phyloP scores from a whole-genome alignment of 1,284 basidiomycete genomes.

The Ceratobasidium sp. region DNA sequence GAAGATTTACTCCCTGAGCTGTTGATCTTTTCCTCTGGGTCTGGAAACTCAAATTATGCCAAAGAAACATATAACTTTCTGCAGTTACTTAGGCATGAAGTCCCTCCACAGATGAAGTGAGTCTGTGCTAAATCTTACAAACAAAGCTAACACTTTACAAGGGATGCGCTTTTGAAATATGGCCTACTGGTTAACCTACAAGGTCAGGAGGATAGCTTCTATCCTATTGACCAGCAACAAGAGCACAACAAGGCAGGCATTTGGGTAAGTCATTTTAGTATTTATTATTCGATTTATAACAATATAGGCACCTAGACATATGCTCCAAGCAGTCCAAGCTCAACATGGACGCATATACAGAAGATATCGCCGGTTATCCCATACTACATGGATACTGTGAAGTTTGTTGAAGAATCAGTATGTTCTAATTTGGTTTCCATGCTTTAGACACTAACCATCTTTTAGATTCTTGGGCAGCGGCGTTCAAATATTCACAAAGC shows the following conservation, averaged over 20 bases:
- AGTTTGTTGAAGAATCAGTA: constrained; percentile 12
- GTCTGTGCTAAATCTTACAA: too few relatives aligned
- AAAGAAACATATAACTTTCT: neutral
- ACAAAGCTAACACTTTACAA: too few relatives aligned
- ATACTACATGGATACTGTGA: neutral
- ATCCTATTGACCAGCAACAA: constrained; percentile 12
- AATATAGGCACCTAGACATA: too few relatives aligned
- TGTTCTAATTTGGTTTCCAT: neutral
- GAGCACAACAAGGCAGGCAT: constrained; percentile 15
- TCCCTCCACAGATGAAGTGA: neutral
- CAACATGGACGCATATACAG: neutral
- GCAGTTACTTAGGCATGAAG: neutral
- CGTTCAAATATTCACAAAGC: constrained; percentile 7
- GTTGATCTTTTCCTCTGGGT: neutral
- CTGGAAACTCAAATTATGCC: constrained; percentile 3
- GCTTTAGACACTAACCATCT: too few relatives aligned
- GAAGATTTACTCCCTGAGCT: constrained; percentile 11
- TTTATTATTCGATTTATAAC: too few relatives aligned
- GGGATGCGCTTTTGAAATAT: neutral
- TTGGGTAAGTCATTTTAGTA: neutral
- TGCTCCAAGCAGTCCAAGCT: neutral
- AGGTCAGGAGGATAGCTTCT: neutral
- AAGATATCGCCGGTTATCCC: constrained; percentile 11
- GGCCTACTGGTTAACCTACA: neutral
- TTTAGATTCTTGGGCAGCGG: neutral